Conservation (phyloP, 768 basidiomycete species). For the Xanthoconium stramineum region DNA sequence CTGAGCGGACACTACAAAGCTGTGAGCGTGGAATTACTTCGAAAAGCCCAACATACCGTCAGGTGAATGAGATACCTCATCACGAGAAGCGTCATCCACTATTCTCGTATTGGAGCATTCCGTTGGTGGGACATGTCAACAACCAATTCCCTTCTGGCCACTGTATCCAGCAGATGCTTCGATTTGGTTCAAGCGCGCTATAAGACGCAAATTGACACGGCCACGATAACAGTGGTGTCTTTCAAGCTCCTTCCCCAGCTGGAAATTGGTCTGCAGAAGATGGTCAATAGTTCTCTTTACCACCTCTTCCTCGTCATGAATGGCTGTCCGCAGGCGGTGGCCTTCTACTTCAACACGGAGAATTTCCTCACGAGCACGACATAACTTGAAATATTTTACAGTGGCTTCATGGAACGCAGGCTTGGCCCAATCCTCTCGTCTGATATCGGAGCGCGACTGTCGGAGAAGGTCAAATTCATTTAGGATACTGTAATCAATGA, state of each 20-base stretch:
- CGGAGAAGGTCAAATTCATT: background rate
- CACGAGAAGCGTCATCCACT: background rate
- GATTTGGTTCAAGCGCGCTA: background rate
- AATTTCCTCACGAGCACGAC: background rate
- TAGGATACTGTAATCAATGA: background rate
- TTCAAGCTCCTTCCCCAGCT: background rate
- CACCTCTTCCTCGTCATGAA: background rate
- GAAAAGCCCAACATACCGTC: background rate
- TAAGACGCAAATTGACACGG: background rate
- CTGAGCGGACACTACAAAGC: background rate
- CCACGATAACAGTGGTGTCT: background rate
- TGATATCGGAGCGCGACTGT: background rate
- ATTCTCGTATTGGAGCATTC: background rate
- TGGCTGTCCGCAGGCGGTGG: background rate
- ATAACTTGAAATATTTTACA: background rate
- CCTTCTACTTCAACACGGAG: background rate
- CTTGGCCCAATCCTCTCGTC: background rate
- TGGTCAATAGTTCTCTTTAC: background rate
- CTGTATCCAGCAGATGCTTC: background rate
- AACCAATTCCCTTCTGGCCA: background rate
- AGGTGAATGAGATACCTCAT: background rate
- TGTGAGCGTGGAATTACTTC: background rate
- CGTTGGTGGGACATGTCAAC: background rate
- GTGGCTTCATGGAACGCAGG: background rate
- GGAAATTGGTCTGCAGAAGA: background rate